Conservation (phyloP, 106 monocot species). For the Gastrodia elata region DNA sequence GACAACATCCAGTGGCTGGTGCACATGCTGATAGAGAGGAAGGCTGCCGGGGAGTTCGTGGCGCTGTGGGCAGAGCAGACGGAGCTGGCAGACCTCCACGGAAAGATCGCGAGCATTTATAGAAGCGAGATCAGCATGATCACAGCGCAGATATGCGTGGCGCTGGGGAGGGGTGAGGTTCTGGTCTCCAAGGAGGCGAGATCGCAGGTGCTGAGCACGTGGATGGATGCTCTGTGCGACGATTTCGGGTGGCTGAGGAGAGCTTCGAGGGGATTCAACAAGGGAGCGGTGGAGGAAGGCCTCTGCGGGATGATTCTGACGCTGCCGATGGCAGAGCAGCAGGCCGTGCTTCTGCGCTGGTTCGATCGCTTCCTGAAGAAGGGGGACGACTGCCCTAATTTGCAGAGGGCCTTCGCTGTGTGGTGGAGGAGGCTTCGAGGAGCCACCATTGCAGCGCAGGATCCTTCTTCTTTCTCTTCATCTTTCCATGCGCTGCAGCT, state of each 20-base stretch:
- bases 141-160: constrained; percentile 30
- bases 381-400: constrained; percentile 43
- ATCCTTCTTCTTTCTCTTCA: constrained; percentile 13
- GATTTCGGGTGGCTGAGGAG: constrained; percentile 46
- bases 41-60: constrained; percentile 31
- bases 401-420: constrained; percentile 32
- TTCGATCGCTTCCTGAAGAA: constrained; percentile 34
- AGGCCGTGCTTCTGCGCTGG: constrained; percentile 34
- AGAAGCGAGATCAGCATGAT: constrained; percentile 35
- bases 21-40: constrained; percentile 32
- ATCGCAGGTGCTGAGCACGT: constrained; percentile 17
- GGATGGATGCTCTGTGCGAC: constrained; percentile 35
- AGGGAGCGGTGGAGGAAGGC: constrained; percentile 32
- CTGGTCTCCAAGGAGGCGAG: constrained; percentile 23
- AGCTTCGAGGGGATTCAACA: constrained; percentile 17
- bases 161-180: constrained; percentile 28
- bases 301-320: constrained; percentile 32
- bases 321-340: constrained; percentile 33
- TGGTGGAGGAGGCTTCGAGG: constrained; percentile 34
- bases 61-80: constrained; percentile 40
- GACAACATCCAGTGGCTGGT: constrained; percentile 29
- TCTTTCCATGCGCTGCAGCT: too few relatives aligned
- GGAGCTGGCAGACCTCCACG: constrained; percentile 25
- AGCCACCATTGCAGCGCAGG: neutral
- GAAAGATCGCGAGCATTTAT: constrained; percentile 26